phyloP scores from a whole-genome alignment of 2,329 filamentous ascomycete genomes.

The Colletotrichum cuscutae region DNA sequence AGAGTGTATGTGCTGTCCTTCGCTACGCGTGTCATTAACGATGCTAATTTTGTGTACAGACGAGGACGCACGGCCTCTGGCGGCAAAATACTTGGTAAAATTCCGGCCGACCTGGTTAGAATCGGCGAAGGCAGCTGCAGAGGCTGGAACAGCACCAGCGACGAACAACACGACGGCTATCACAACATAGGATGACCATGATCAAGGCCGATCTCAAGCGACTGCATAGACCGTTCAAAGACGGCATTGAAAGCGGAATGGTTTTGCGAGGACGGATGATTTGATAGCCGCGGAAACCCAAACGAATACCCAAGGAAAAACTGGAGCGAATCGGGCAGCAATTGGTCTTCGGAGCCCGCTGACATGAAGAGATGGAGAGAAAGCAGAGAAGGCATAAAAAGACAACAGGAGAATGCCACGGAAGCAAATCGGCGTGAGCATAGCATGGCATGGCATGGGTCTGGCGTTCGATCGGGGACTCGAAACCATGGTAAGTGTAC shows the following conservation, averaged over 20 bases:
- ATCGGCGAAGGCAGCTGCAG: constrained; percentile 40
- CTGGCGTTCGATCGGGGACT: constrained; percentile 14
- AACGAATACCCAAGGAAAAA: background rate
- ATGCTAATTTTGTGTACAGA: constrained; percentile 50
- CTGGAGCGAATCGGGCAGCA: background rate
- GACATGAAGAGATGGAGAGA: background rate
- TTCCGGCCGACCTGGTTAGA: constrained; percentile 66
- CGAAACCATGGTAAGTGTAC: constrained; percentile 1
- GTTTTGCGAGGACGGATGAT: background rate
- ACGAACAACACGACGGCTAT: constrained; percentile 42
- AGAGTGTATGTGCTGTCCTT: constrained; percentile 63
- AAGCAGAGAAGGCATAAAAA: background rate
- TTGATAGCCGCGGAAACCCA: background rate
- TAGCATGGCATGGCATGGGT: constrained; percentile 4
- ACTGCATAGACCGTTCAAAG: background rate
- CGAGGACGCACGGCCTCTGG: constrained; percentile 71
- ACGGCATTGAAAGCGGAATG: background rate
- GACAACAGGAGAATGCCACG: background rate
- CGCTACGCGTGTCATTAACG: background rate
- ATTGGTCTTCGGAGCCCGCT: background rate
- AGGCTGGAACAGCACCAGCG: constrained; percentile 34
- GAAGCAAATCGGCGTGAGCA: background rate
- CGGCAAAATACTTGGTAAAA: constrained; percentile 70
- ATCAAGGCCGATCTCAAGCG: background rate
- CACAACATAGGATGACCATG: constrained; percentile 39